Evolutionary conservation across 2,329 filamentous ascomycete genomes (phyloP).

Genomic region (Colletotrichum musicola): DNA sequence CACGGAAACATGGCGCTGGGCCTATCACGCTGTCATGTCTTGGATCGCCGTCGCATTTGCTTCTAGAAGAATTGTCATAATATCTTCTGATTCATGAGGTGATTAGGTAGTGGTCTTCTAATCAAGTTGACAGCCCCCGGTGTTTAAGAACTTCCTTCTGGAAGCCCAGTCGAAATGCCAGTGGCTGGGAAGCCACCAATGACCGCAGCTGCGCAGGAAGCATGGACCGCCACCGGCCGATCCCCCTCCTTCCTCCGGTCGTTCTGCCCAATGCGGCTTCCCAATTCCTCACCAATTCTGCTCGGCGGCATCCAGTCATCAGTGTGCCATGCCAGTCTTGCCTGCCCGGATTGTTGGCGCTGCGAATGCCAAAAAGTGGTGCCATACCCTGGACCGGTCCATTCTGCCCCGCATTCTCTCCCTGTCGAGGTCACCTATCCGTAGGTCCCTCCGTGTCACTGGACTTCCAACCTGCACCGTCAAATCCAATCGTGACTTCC

Average conservation of each 20-base stretch:
- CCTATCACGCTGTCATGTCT: too few relatives aligned
- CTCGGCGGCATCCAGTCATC: not conserved
- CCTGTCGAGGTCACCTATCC: too few relatives aligned
- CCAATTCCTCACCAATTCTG: slow-evolving; percentile 8
- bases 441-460: slow-evolving; percentile 7
- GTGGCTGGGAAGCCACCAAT: slow-evolving; percentile 18
- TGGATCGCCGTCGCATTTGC: not conserved
- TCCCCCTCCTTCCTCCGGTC: slow-evolving; percentile 23
- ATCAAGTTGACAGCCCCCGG: not conserved
- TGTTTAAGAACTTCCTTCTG: slow-evolving; percentile 1
- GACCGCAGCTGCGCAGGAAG: slow-evolving; percentile 3
- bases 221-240: slow-evolving; percentile 28
- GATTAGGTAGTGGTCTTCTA: too few relatives aligned
- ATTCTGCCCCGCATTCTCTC: slow-evolving; percentile 15
- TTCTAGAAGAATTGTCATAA: slow-evolving; percentile 11
- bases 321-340: not conserved
- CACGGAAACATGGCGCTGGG: slow-evolving; percentile 15
- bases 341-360: slow-evolving; percentile 13
- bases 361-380: not conserved
- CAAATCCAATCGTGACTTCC: not conserved
- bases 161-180: slow-evolving; percentile 5
- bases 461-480: slow-evolving; percentile 9
- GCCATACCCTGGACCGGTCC: slow-evolving; percentile 1
- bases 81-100: too few relatives aligned
- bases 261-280: too few relatives aligned